phyloP scores from a whole-genome alignment of 1,139 yeast species.

The Scheffersomyces illinoinensis region DNA sequence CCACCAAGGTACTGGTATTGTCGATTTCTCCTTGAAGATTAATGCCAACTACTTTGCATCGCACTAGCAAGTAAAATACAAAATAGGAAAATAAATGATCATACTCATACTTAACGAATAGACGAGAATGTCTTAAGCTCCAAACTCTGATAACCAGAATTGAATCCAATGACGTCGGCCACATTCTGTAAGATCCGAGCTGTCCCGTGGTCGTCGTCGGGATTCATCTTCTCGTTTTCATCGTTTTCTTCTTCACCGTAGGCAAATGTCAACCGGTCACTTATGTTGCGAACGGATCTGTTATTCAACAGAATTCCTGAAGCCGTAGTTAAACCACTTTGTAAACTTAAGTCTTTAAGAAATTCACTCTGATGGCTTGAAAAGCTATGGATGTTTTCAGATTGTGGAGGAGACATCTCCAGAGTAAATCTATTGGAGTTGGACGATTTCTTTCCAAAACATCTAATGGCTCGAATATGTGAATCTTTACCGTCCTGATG shows the following conservation, averaged over 20 bases:
- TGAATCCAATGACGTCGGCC: constrained; percentile 42
- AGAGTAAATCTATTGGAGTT: constrained; percentile 1
- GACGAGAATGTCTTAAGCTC: constrained; percentile 41
- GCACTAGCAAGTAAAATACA: background rate
- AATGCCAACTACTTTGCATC: constrained; percentile 25
- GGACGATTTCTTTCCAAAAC: constrained; percentile 38
- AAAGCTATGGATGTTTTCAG: background rate
- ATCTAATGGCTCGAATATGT: constrained; percentile 76
- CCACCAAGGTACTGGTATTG: constrained; percentile 82
- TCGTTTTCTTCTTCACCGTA: constrained; percentile 9
- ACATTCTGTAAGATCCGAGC: constrained; percentile 36
- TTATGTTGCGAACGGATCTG: constrained; percentile 5
- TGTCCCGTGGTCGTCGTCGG: constrained; percentile 19
- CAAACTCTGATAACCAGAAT: constrained; percentile 44
- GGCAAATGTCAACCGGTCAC: background rate
- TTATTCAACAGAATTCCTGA: constrained; percentile 35
- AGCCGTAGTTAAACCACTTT: constrained; percentile 14
- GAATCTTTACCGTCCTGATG: constrained; percentile 98
- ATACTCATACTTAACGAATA: constrained; percentile 27
- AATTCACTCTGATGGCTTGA: constrained; percentile 16
- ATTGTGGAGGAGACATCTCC: constrained; percentile 1
- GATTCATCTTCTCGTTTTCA: constrained; percentile 2
- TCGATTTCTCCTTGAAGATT: constrained; percentile 85
- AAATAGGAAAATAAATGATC: background rate
- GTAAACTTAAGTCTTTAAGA: constrained; percentile 30